Conservation (phyloP, 225 moss, liverwort and hornwort genomes). For the Marchantia paleacea region DNA sequence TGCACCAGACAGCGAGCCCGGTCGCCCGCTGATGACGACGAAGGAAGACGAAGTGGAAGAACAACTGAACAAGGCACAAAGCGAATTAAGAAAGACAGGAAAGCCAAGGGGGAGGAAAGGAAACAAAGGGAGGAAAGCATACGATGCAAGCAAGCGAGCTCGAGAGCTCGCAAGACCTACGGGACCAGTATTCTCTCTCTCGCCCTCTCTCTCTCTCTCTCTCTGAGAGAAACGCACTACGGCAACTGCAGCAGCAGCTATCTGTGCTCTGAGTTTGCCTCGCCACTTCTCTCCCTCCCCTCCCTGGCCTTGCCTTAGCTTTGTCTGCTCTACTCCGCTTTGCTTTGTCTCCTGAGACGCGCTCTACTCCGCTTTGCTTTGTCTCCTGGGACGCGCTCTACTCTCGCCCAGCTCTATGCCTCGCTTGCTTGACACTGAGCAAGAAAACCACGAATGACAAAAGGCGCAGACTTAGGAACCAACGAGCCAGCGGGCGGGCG, state of each 20-base stretch:
- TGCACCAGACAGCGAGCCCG: not conserved
- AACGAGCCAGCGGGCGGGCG: not conserved
- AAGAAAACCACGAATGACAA: not conserved
- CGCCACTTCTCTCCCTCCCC: not conserved
- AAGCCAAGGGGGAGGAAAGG: not conserved
- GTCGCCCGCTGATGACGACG: not conserved
- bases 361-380: not conserved
- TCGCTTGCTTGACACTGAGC: not conserved
- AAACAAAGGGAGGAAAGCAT: not conserved
- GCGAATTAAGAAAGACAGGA: not conserved
- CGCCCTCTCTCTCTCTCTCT: not conserved
- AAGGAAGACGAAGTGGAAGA: not conserved
- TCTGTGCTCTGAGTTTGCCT: not conserved
- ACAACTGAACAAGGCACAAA: not conserved
- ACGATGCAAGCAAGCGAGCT: not conserved
- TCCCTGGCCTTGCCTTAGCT: not conserved
- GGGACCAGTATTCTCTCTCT: not conserved
- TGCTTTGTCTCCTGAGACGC: not conserved
- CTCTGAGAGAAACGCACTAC: not conserved
- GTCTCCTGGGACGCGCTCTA: not conserved
- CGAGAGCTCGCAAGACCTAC: not conserved
- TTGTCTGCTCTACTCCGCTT: not conserved
- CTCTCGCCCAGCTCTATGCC: not conserved
- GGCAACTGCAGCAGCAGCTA: no score
- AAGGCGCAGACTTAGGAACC: slow-evolving; percentile 2